These are phyloP conservation scores for Ganoderma lingzhi DNA, from an alignment of 1,284 basidiomycete genomes.

Conservation along the genomic window DNA sequence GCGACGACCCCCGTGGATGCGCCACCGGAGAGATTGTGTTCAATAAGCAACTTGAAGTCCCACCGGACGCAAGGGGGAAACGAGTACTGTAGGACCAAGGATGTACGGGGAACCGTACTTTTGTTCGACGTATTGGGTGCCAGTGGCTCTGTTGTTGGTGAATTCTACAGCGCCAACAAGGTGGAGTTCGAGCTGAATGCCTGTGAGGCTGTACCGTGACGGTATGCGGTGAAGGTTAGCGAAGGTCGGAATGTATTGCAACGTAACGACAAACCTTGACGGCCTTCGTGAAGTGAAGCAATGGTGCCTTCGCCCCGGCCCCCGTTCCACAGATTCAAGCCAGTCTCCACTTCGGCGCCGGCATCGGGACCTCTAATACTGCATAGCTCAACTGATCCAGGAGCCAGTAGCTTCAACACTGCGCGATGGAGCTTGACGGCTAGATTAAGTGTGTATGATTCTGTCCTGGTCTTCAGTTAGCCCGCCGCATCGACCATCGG, in stretches of 20 bases:
- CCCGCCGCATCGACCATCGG: background rate
- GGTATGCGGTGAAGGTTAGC: background rate
- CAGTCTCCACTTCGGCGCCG: background rate
- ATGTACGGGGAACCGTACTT: background rate
- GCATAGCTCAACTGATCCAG: background rate
- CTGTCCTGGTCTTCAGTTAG: background rate
- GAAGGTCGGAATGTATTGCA: background rate
- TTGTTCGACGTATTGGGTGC: background rate
- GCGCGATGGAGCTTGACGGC: background rate
- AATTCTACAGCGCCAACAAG: background rate
- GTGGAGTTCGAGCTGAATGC: background rate
- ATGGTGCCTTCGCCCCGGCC: background rate
- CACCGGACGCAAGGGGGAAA: background rate
- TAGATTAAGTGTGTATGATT: background rate
- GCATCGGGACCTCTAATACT: background rate
- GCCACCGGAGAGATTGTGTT: constrained; percentile 11
- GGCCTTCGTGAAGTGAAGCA: background rate
- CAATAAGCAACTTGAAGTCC: background rate
- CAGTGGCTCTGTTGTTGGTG: background rate
- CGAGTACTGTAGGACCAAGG: background rate
- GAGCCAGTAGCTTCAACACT: background rate
- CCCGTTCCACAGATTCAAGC: background rate
- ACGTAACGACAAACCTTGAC: background rate
- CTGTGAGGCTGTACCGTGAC: background rate
- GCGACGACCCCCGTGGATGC: constrained; percentile 13